Base-by-base conservation (phyloP, 176 grass and related monocot genomes). In the Eragrostis curvula region DNA sequence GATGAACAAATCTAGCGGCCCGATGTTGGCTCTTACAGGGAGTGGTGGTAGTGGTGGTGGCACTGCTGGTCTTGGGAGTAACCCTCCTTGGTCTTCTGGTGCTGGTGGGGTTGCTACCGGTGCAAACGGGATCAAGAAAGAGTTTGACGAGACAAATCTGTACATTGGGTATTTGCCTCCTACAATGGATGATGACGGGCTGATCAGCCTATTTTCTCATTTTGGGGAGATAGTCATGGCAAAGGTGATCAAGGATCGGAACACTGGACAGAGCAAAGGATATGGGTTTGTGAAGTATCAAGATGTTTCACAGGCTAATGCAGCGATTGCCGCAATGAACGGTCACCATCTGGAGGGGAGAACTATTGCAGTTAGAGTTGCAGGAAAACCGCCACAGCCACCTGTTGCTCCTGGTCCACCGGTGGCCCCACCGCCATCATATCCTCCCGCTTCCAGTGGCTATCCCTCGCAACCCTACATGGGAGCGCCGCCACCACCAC, bases 211-310 rank as follows among this genome's bases (percentile, higher is more conserved):
- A 36, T 99, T 99, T 76, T 96, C 83, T 1, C 81, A 90, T 48
- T 99, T 94, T 85, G 96, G 96, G 32, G 93, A 96, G 60, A 99
- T 99, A 71, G 82, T 80, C 51, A 96, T 96, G 96, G 96, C 96
- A 6, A 99, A 99, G 79, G 93, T 99, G 81, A 96, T 99, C 81
- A 99, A 87, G 83, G 96, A 99, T 77, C 87, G 93, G 20, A 88
- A 85, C 51, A 94, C 89, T 36, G 91, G 93, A 48, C 71, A 88
- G 29, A 99, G 91, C 58, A 99, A 96, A 93, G 96, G 96, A 30
- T 96, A 99, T 56, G 96, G 96, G 13, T 99, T 99, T 89, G 91
- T 96, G 39, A 96, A 96, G 70, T 99, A 96, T 74, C 74, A 91
- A 36, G 91, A 99, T 86, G 91, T 94, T n/a, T 90, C 96, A 14